Conservation (phyloP, 1,139 yeast genomes). For the Lodderomyces theae region DNA sequence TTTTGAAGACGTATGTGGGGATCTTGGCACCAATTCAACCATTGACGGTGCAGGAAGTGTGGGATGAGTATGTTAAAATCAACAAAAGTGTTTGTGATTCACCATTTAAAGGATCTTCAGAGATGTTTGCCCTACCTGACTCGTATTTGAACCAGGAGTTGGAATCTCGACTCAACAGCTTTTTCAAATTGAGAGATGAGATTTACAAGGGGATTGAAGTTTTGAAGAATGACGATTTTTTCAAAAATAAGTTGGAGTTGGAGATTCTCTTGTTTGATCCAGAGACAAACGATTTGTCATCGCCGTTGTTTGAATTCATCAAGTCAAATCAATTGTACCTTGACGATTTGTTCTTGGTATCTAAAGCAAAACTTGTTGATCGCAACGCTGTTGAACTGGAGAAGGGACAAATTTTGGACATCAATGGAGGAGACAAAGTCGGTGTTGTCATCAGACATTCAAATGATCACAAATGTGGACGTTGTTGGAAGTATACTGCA, state of each 20-base stretch:
- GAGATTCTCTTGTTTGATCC: slow-evolving; percentile 38
- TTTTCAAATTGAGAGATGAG: slow-evolving; percentile 48
- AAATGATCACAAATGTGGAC: slow-evolving; percentile 65
- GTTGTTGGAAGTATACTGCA: slow-evolving; percentile 87
- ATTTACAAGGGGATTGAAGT: slow-evolving; percentile 43
- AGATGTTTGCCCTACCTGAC: slow-evolving; percentile 27
- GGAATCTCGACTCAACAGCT: slow-evolving; percentile 38
- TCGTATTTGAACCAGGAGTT: slow-evolving; percentile 23
- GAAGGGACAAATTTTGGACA: slow-evolving; percentile 16
- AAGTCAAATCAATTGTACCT: slow-evolving; percentile 27
- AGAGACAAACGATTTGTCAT: slow-evolving; percentile 9
- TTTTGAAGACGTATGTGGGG: slow-evolving; percentile 60
- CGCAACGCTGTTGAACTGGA: slow-evolving; percentile 4
- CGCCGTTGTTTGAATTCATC: slow-evolving; percentile 15
- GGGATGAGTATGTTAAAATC: slow-evolving; percentile 53
- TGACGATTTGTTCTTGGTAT: slow-evolving; percentile 66
- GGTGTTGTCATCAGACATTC: slow-evolving; percentile 11
- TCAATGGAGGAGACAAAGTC: slow-evolving; percentile 8
- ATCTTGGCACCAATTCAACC: slow-evolving; percentile 83
- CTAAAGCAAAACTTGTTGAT: slow-evolving; percentile 45
- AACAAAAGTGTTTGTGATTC: slow-evolving; percentile 35
- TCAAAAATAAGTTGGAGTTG: slow-evolving; percentile 67
- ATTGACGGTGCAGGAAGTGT: slow-evolving; percentile 78
- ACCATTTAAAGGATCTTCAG: slow-evolving; percentile 52
- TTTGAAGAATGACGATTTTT: slow-evolving; percentile 30